Conservation (phyloP, 345 rosid species). For the Litchi chinensis region DNA sequence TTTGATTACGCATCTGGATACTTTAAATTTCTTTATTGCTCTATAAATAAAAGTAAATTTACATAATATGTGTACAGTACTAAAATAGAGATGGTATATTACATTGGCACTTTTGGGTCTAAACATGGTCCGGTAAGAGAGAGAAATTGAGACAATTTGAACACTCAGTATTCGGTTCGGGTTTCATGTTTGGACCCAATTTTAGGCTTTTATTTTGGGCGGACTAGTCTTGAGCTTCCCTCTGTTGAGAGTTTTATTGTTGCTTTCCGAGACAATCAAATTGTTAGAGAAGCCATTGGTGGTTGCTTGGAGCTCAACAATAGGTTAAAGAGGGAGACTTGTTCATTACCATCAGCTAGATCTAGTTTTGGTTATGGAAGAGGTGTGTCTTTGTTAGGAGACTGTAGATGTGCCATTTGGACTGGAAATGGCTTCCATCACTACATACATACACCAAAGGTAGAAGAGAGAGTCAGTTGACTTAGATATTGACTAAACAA, state of each 20-base stretch:
- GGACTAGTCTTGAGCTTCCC: constrained; percentile 70
- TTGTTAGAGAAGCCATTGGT: constrained; percentile 77
- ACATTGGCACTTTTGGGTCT: no score
- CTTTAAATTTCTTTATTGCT: no score
- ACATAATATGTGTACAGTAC: no score
- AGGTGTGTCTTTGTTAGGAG: constrained; percentile 70
- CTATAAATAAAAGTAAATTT: no score
- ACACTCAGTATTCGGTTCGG: no score
- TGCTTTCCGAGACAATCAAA: constrained; percentile 87
- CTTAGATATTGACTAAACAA: background rate
- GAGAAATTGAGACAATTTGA: no score
- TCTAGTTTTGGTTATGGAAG: constrained; percentile 55
- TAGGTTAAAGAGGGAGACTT: constrained; percentile 57
- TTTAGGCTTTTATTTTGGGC: no score
- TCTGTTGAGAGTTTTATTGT: constrained; percentile 88
- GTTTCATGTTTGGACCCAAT: no score
- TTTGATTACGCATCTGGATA: no score
- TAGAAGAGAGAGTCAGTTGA: background rate
- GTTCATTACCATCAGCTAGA: constrained; percentile 53
- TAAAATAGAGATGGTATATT: no score
- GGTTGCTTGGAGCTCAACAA: constrained; percentile 73
- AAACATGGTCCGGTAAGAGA: no score
- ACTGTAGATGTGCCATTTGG: constrained; percentile 69
- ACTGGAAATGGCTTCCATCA: constrained; percentile 88
- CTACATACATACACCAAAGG: background rate